These are phyloP conservation scores for Tricholoma matsutake DNA, from an alignment of 768 basidiomycete species.

Conservation along the genomic window DNA sequence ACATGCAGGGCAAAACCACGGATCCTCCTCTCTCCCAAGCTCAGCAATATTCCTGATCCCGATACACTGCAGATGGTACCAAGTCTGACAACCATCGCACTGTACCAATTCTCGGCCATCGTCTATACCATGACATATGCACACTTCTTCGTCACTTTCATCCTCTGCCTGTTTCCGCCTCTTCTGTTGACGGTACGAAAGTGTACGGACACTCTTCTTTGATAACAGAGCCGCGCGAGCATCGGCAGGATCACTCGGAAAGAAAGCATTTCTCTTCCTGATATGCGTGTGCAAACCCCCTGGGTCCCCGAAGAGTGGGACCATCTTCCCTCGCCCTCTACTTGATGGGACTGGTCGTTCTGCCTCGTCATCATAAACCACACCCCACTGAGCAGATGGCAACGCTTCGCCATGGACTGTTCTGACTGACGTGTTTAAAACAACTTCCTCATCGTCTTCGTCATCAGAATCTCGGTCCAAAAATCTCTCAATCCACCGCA, in stretches of 20 bases:
- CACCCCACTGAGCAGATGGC: constrained; percentile 1
- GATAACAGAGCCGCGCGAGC: constrained; percentile 71
- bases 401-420: not conserved
- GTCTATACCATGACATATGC: constrained; percentile 64
- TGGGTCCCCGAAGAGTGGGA: constrained; percentile 47
- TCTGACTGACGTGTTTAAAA: constrained; percentile 13
- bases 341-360: constrained; percentile 21
- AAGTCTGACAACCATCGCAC: constrained; percentile 75
- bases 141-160: constrained; percentile 51
- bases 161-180: constrained; percentile 34
- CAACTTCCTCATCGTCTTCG: constrained; percentile 41
- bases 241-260: constrained; percentile 72
- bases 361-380: not conserved
- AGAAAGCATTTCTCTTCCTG: constrained; percentile 32
- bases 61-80: constrained; percentile 82
- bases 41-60: constrained; percentile 63
- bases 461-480: constrained; percentile 72
- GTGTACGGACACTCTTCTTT: constrained; percentile 62
- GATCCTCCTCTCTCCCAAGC: constrained; percentile 73
- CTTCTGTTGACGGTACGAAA: constrained; percentile 52
- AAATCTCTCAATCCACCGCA: constrained; percentile 68
- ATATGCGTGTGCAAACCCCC: constrained; percentile 19
- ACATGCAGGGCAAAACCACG: constrained; percentile 72
- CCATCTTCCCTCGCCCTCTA: constrained; percentile 59
- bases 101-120: constrained; percentile 79